Conservation (phyloP, 352 stramenopile species). For the Globisporangium paddicum region DNA sequence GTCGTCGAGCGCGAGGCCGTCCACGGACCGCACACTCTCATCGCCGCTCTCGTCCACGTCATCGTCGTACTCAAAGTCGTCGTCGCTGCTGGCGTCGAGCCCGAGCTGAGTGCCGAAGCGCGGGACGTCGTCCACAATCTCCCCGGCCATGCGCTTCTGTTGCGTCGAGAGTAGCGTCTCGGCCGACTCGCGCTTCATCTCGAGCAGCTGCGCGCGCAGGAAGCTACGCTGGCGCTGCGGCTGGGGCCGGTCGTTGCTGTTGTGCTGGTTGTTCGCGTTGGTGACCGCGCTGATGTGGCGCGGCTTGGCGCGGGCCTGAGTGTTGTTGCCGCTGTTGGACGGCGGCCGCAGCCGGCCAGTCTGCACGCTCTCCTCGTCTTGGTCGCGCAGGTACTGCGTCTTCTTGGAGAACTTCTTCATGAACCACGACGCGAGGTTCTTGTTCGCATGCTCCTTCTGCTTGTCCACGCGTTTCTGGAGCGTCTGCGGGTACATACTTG, state of each 20-base stretch:
- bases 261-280: constrained; percentile 20
- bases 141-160: constrained; percentile 46
- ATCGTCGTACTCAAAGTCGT: constrained; percentile 30
- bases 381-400: constrained; percentile 50
- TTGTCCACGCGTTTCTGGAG: constrained; percentile 51
- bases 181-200: constrained; percentile 75
- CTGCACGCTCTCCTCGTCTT: constrained; percentile 47
- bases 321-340: constrained; percentile 19
- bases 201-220: constrained; percentile 54
- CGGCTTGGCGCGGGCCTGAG: constrained; percentile 21
- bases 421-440: constrained; percentile 64
- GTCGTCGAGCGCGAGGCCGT: constrained; percentile 38
- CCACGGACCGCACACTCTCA: constrained; percentile 23
- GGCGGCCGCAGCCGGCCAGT: constrained; percentile 21
- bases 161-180: constrained; percentile 36
- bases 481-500: constrained; percentile 13
- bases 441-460: constrained; percentile 55
- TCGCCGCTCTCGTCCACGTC: constrained; percentile 24
- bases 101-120: constrained; percentile 18
- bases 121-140: constrained; percentile 25
- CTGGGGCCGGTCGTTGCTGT: constrained; percentile 20
- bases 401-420: constrained; percentile 63
- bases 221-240: constrained; percentile 65
- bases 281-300: constrained; percentile 35
- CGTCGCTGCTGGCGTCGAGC: constrained; percentile 28